Base-by-base conservation (phyloP, 305 asterid genomes). In the Fraxinus platypoda region DNA sequence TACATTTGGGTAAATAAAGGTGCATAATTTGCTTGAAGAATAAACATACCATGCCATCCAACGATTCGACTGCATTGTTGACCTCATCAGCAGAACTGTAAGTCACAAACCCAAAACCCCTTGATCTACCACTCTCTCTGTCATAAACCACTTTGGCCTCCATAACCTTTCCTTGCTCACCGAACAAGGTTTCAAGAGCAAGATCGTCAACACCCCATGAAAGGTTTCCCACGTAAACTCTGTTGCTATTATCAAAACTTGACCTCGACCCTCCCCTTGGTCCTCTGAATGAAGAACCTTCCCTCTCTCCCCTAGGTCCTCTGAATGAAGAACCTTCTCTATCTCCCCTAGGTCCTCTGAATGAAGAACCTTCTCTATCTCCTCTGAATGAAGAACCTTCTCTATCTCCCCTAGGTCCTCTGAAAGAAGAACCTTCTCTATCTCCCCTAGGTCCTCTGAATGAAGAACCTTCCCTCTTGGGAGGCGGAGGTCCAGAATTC, bases 61-160 rank as follows among this genome's bases (percentile, higher is more conserved):
- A 76, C 9, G 89, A 41, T 30, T 84, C 87, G 74, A 91, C 83
- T 21, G 98, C 99, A n/a, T 79, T 87, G 84, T 90, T 86, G 82
- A 90, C 97, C 88, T 95, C 99, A 37, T 90, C 85, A 35, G 93
- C 82, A 0, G 94, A 83, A 76, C 90, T 81, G 86, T 82, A 94
- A n/a, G 98, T 88, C 30, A 95, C 98, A 77, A 94, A 95, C 38
- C 99, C 99, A n/a, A 95, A 95, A 19, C 99, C 99, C 88, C 95
- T 93, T 54, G 97, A 95, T 81, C 97, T 87, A 49, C 98, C 97
- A 82, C 92, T 94, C 26, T 95, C 97, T 72, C 97, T 88, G 85
- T 94, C 98, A 37, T 89, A 94, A 35, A 95, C 95, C 52, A 95
- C 98, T 49, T 85, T 88, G 11, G 99, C 99, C 82, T 95, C 99